These are phyloP conservation scores for Astrephomene gubernaculifera DNA, from an alignment of 139 green algal species.

Conservation along the genomic window DNA sequence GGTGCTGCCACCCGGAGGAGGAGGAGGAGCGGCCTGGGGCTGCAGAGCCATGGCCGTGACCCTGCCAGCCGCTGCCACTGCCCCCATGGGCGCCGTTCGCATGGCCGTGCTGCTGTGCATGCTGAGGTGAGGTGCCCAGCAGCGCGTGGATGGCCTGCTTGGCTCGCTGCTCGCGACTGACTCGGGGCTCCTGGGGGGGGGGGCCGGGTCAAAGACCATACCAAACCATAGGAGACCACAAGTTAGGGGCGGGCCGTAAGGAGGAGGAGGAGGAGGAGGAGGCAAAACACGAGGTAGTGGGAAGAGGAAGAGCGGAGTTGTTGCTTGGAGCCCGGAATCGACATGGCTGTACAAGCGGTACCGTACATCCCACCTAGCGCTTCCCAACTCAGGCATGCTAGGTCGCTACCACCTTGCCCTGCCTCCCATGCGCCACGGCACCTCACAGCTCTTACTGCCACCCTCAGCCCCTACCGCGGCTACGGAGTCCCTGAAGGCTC, in stretches of 20 bases:
- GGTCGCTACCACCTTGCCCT: not conserved
- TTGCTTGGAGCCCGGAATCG: too few relatives aligned
- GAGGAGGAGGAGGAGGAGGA: too few relatives aligned
- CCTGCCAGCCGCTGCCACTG: not conserved
- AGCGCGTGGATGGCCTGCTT: conserved; percentile 5
- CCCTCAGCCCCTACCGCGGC: not conserved
- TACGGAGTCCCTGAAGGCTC: not conserved
- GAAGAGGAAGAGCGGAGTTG: too few relatives aligned
- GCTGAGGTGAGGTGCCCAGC: not conserved
- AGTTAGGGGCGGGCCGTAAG: too few relatives aligned
- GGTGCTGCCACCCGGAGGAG: conserved; percentile 15
- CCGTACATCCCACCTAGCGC: too few relatives aligned
- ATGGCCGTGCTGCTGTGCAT: conserved; percentile 1
- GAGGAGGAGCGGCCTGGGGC: too few relatives aligned
- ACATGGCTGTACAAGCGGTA: too few relatives aligned
- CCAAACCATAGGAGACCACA: too few relatives aligned
- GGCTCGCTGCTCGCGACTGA: conserved; percentile 6
- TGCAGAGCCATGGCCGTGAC: not conserved
- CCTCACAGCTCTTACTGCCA: not conserved
- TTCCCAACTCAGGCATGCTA: too few relatives aligned
- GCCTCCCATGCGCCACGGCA: not conserved
- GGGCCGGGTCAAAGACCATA: too few relatives aligned
- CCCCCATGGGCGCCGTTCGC: not conserved
- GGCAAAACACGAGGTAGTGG: too few relatives aligned
- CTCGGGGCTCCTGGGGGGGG: conserved; percentile 5